phyloP scores from a whole-genome alignment of 2,329 filamentous ascomycete species.

The Trichoderma harzianum region DNA sequence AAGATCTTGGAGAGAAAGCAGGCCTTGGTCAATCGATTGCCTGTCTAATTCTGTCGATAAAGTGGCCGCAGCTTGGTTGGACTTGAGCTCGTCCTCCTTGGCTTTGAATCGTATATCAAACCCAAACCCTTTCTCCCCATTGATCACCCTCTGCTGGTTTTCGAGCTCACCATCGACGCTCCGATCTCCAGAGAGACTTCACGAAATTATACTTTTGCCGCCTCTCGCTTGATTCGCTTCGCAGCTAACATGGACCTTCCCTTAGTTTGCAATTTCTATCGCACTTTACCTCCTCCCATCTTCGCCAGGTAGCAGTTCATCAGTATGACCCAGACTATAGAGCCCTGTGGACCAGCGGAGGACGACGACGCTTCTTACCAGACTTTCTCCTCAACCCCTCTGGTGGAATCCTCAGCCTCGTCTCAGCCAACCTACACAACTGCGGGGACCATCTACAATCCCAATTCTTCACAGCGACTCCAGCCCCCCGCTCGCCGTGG shows the following conservation, averaged over 20 bases:
- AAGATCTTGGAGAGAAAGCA: not conserved
- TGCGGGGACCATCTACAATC: constrained; percentile 55
- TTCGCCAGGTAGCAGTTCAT: not conserved
- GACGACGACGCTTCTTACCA: constrained; percentile 28
- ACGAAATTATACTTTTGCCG: not conserved
- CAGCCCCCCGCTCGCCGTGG: constrained; percentile 52
- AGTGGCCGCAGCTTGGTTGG: not conserved
- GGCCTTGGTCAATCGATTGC: not conserved
- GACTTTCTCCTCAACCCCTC: constrained; percentile 23
- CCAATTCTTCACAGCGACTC: constrained; percentile 43
- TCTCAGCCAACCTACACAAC: constrained; percentile 50
- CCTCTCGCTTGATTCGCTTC: constrained; percentile 14
- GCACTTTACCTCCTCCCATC: not conserved
- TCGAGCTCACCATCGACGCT: not conserved
- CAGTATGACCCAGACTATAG: constrained; percentile 22
- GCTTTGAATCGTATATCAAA: not conserved
- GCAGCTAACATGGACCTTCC: constrained; percentile 32
- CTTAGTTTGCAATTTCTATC: not conserved
- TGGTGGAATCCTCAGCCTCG: constrained; percentile 23
- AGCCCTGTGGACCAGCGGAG: constrained; percentile 29
- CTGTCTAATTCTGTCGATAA: not conserved
- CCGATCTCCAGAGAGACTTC: not conserved
- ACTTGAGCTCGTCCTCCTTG: not conserved
- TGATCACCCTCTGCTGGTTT: not conserved
- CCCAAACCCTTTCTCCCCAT: not conserved